Evolutionary conservation across 1,139 yeast genomes (phyloP).

Genomic region (Scheffersomyces illinoinensis): DNA sequence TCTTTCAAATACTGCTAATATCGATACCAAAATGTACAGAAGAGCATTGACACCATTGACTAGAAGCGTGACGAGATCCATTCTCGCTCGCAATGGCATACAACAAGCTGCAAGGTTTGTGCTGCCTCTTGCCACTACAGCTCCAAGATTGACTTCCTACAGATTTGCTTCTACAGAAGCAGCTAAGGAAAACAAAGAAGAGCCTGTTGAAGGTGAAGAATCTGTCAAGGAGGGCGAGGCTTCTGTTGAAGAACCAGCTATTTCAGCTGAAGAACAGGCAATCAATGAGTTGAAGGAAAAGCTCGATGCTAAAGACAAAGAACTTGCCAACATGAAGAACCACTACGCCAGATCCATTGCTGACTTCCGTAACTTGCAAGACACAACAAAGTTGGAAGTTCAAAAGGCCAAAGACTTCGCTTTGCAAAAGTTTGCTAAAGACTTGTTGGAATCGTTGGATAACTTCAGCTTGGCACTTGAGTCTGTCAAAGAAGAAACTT

Average conservation of each 20-base stretch:
- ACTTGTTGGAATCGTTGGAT: conserved; percentile 85
- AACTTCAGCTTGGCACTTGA: conserved; percentile 86
- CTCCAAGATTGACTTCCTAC: conserved; percentile 13
- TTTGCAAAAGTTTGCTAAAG: conserved; percentile 89
- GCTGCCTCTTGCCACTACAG: conserved; percentile 11
- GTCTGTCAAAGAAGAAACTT: conserved; percentile 70
- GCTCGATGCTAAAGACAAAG: conserved; percentile 71
- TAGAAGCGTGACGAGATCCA: conserved; percentile 14
- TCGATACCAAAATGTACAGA: conserved; percentile 27
- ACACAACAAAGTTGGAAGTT: conserved; percentile 82
- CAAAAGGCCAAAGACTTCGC: conserved; percentile 91
- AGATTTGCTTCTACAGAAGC: conserved; percentile 28
- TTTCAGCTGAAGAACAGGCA: conserved; percentile 14
- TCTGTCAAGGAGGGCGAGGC: conserved; percentile 13
- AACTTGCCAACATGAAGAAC: conserved; percentile 79
- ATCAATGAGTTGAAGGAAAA: conserved; percentile 53
- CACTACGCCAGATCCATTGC: conserved; percentile 83
- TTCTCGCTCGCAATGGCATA: conserved; percentile 17
- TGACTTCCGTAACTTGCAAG: conserved; percentile 91
- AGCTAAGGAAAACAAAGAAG: conserved; percentile 12
- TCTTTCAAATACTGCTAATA: neutral
- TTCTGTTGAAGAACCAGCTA: conserved; percentile 10
- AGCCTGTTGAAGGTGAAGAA: conserved; percentile 9
- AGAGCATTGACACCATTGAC: conserved; percentile 25
- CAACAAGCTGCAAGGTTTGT: conserved; percentile 5